Evolutionary conservation across 225 moss, liverwort and hornwort species (phyloP), one percentile per base, ranked within the genome.

Genomic region (Marchantia paleacea): DNA sequence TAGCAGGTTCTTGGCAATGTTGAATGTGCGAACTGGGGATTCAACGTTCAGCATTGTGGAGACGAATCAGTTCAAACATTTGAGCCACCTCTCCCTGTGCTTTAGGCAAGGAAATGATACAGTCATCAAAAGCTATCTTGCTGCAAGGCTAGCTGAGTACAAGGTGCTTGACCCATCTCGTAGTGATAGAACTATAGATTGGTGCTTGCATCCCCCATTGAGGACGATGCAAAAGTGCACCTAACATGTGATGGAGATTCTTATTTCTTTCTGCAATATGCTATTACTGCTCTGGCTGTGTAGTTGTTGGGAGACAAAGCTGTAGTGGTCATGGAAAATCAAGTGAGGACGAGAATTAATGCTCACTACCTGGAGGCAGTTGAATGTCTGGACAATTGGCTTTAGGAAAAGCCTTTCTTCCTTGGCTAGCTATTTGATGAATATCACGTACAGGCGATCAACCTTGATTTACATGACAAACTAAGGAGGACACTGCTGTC

Each of bases 11-110:
- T 78, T 97, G 82, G 92, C 93, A 67, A 89, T 93, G 72, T 85
- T 97, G 72, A 91, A 89, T 78, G 75, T 97, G 69, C 85, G 94
- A 79, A 94, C 93, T 82, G 94, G 97, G 66, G 93, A 97, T 77
- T 91, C 97, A 65, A 94, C 92, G 20, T 90, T 97, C 61, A 91
- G 90, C 78, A 89, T 97, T 55, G 97, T 97, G 67, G 97, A 97
- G 84, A 97, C 94, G 79, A 97, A 94, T 79, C 93, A 97, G 76
- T 97, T 97, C 89, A 97, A 97, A 84, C 97, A 97, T 86, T 91
- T 97, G 62, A 97, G 97, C 75, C 97, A 97, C 86, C 82, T 97
- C 50, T 92, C 94, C 78, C 90, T 97, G 80, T 87, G 92, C 70
- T 97, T 97, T 88, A 89, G 94, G 84, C 93, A 97, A 87, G 97